These are phyloP conservation scores for Pythium folliculosum DNA, from an alignment of 352 stramenopile genomes.

Conservation along the genomic window DNA sequence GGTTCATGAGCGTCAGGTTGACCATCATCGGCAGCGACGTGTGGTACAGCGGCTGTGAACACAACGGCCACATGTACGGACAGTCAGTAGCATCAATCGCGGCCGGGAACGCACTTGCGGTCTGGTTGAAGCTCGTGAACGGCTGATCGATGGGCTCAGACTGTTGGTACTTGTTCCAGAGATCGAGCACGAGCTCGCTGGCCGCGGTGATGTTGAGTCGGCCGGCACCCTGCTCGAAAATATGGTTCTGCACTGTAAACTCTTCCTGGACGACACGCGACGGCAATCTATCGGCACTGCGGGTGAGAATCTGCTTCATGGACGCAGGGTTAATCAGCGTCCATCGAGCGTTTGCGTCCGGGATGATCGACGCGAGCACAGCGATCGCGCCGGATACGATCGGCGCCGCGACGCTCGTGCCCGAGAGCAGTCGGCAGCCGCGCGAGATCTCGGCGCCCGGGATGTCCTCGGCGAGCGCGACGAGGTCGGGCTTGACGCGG, in stretches of 20 bases:
- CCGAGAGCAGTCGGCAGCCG: conserved; percentile 66
- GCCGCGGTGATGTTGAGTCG: conserved; percentile 66
- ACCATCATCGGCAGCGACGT: conserved; percentile 71
- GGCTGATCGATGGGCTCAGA: conserved; percentile 5
- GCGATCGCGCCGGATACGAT: conserved; percentile 80
- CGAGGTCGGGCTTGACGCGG: conserved; percentile 84
- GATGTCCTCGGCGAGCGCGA: conserved; percentile 71
- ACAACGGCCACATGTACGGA: conserved; percentile 87
- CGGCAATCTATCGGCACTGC: conserved; percentile 51
- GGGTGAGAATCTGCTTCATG: conserved; percentile 69
- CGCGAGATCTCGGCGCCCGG: conserved; percentile 51
- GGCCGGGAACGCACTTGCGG: conserved; percentile 50
- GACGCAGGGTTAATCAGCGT: conserved; percentile 62
- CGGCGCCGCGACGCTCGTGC: conserved; percentile 83
- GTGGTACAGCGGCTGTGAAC: conserved; percentile 77
- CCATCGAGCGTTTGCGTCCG: conserved; percentile 47
- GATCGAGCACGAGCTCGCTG: conserved; percentile 41
- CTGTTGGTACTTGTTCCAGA: conserved; percentile 41
- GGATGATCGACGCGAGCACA: conserved; percentile 74
- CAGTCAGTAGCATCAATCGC: conserved; percentile 75
- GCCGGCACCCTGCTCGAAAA: conserved; percentile 88
- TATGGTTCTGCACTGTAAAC: conserved; percentile 63
- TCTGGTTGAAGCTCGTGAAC: conserved; percentile 34
- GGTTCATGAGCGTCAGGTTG: conserved; percentile 87
- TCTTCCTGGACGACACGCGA: conserved; percentile 36